Conservation (phyloP, 2,329 filamentous ascomycete genomes). For the Aspergillus amoenus region DNA sequence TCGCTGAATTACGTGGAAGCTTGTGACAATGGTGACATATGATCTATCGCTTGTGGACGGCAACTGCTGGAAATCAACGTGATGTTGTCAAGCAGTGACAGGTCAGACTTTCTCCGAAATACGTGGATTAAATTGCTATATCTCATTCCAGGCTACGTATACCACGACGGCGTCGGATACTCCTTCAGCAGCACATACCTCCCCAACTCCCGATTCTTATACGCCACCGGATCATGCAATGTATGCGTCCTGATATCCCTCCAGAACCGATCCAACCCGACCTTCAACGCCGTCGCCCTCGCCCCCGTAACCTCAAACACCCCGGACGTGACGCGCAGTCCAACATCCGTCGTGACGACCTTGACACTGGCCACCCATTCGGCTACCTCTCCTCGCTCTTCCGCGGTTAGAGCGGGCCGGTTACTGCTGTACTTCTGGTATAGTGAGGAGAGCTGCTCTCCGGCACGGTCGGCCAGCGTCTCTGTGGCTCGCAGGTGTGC, state of each 20-base stretch:
- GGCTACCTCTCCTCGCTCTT: slow-evolving; percentile 59
- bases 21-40: too few relatives aligned
- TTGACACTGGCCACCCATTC: slow-evolving; percentile 65
- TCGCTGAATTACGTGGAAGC: too few relatives aligned
- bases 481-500: slow-evolving; percentile 62
- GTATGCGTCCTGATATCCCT: slow-evolving; percentile 65
- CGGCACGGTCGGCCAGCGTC: slow-evolving; percentile 58
- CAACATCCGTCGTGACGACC: slow-evolving; percentile 62
- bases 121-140: too few relatives aligned
- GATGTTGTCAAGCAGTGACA: too few relatives aligned
- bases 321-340: slow-evolving; percentile 57
- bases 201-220: slow-evolving; percentile 65
- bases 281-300: slow-evolving; percentile 57
- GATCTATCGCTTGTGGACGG: too few relatives aligned
- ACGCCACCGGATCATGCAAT: slow-evolving; percentile 66
- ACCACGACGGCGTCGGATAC: slow-evolving; percentile 61
- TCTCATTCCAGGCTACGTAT: slow-evolving; percentile 46
- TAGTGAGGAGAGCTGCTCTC: slow-evolving; percentile 48
- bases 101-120: too few relatives aligned
- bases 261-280: slow-evolving; percentile 66
- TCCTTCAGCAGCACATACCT: slow-evolving; percentile 58
- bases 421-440: slow-evolving; percentile 46
- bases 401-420: slow-evolving; percentile 47
- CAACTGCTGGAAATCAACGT: too few relatives aligned
- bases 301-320: slow-evolving; percentile 66